phyloP scores from a whole-genome alignment of 2,329 filamentous ascomycete genomes.

The Diaporthe citrichinensis region DNA sequence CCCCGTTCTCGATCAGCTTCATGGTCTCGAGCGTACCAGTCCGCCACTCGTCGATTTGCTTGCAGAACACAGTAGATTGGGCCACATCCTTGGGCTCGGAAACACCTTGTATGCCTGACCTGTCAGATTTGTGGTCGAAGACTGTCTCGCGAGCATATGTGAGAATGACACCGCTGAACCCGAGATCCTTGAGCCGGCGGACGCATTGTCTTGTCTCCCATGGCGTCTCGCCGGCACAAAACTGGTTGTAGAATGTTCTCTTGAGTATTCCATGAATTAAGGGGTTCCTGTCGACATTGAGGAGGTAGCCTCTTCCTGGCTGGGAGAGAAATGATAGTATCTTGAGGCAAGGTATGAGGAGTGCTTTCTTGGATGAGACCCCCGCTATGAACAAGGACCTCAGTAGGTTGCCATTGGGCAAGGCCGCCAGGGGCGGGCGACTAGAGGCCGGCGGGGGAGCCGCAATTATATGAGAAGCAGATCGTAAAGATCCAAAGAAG shows the following conservation, averaged over 20 bases:
- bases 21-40: conserved; percentile 51
- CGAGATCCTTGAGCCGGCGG: conserved; percentile 60
- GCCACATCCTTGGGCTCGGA: not conserved
- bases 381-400: conserved; percentile 60
- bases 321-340: conserved; percentile 56
- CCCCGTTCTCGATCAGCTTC: conserved; percentile 51
- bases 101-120: conserved; percentile 43
- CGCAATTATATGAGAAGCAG: conserved; percentile 7
- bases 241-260: conserved; percentile 68
- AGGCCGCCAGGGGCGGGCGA: conserved; percentile 29
- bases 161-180: conserved; percentile 69
- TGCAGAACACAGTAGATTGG: conserved; percentile 44
- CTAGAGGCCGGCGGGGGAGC: conserved; percentile 1
- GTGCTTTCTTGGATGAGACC: conserved; percentile 60
- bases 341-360: conserved; percentile 55
- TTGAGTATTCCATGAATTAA: conserved; percentile 62
- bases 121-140: conserved; percentile 54
- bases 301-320: conserved; percentile 50
- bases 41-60: conserved; percentile 55
- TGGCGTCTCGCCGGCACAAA: conserved; percentile 67
- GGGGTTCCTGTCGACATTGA: conserved; percentile 65
- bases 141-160: conserved; percentile 65
- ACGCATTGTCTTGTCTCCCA: conserved; percentile 56
- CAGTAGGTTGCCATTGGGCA: conserved; percentile 54
- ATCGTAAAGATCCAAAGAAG: conserved; percentile 33